These are phyloP conservation scores for Aspergillus aculeatinus DNA, from an alignment of 2,329 filamentous ascomycete genomes.

Conservation along the genomic window DNA sequence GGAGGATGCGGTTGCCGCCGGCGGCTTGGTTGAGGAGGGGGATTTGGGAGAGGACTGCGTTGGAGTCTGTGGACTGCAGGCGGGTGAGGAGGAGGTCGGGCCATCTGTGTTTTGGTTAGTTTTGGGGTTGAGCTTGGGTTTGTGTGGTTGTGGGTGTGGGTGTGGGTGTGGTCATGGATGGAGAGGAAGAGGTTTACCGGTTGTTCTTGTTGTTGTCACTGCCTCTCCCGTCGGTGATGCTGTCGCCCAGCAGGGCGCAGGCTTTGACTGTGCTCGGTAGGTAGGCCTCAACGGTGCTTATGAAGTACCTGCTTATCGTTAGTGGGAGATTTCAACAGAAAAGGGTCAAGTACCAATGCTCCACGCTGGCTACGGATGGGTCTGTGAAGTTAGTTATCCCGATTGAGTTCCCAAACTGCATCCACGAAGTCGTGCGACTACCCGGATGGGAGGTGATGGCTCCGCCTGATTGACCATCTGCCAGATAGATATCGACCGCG, in stretches of 20 bases:
- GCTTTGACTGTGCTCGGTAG: slow-evolving; percentile 45
- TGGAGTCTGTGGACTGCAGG: slow-evolving; percentile 48
- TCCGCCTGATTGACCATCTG: slow-evolving; percentile 55
- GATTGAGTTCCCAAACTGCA: slow-evolving; percentile 59
- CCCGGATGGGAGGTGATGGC: slow-evolving; percentile 65
- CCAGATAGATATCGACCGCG: slow-evolving; percentile 59
- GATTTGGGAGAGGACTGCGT: slow-evolving; percentile 46
- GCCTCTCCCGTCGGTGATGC: slow-evolving; percentile 64
- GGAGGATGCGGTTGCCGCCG: slow-evolving; percentile 65
- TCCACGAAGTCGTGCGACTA: slow-evolving; percentile 62
- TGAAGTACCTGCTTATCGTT: slow-evolving; percentile 53
- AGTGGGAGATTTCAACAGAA: slow-evolving; percentile 9
- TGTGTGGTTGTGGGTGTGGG: not conserved
- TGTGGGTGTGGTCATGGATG: not conserved
- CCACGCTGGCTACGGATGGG: slow-evolving; percentile 35
- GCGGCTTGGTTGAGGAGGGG: slow-evolving; percentile 65
- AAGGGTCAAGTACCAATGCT: slow-evolving; percentile 43
- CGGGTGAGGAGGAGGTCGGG: slow-evolving; percentile 53
- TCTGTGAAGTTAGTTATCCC: slow-evolving; percentile 48
- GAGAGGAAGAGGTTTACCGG: slow-evolving; percentile 29
- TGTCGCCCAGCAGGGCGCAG: slow-evolving; percentile 61
- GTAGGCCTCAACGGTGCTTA: slow-evolving; percentile 59
- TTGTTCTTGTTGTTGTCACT: slow-evolving; percentile 61
- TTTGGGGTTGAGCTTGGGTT: too few relatives aligned
- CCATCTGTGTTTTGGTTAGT: slow-evolving; percentile 44